Evolutionary conservation across 306 rosid genomes (phyloP).

Genomic region (Lupinus albus): DNA sequence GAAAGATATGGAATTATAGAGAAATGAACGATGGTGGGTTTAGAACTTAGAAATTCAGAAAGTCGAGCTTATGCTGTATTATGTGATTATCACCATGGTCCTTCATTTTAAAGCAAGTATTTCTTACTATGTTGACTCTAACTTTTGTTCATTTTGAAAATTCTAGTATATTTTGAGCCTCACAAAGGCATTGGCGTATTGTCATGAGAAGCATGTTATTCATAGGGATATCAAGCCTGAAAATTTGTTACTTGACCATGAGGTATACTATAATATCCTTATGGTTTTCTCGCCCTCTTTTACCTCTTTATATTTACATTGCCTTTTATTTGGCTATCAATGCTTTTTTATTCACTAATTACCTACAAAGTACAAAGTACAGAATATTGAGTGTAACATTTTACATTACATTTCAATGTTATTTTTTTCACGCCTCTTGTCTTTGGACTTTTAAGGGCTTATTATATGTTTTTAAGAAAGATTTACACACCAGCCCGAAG

Average conservation of each 20-base stretch:
- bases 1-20: not conserved
- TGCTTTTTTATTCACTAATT: not conserved
- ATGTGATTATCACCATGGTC: not conserved
- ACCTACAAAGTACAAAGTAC: no score
- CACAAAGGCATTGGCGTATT: constrained; percentile 80
- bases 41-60: not conserved
- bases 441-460: not conserved
- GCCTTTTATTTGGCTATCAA: not conserved
- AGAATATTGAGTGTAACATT: not conserved
- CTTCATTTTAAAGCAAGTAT: not conserved
- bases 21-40: constrained; percentile 5
- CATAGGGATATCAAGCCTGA: constrained; percentile 96
- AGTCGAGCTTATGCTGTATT: not conserved
- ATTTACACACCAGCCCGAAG: no score
- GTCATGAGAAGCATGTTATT: constrained; percentile 91
- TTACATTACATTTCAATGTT: constrained; percentile 5
- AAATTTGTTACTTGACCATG: constrained; percentile 85
- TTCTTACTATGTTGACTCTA: constrained; percentile 6
- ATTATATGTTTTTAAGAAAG: constrained; percentile 1
- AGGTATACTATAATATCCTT: constrained; percentile 50
- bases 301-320: not conserved
- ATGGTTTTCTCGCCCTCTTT: not conserved
- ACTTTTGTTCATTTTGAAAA: constrained; percentile 28
- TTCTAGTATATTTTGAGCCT: constrained; percentile 78
- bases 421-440: constrained; percentile 8